Base-by-base conservation (phyloP, 352 stramenopile genomes). In the Peronosclerospora sorghi region DNA sequence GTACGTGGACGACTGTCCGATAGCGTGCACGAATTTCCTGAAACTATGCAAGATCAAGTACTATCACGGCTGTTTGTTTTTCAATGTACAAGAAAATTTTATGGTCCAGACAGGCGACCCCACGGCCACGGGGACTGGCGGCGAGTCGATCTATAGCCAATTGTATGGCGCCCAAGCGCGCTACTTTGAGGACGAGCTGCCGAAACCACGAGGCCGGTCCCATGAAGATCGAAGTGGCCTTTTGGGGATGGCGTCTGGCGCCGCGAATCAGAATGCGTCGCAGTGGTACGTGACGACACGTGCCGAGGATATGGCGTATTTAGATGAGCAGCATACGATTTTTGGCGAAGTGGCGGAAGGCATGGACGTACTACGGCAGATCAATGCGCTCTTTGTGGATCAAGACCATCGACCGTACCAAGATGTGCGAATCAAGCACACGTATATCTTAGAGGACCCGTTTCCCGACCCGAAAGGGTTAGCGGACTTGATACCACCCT, bases 211-310 rank as follows among this genome's bases (percentile, higher is more conserved):
- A 2, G 42, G 69, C 8, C 50, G 75, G 8, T 59, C 67, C 8
- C 75, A 69, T 36, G 68, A 79, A 52, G 59, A 78, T 51, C 62
- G 59, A 15, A 76, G 70, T 5, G 77, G 77, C 7, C 24, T 87
- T 7, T 20, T 96, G 18, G 83, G 74, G 9, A 94, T 97, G 71
- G 87, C 86, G 17, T 92, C 81, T 15, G 62, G 59, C n/a, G 74
- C 60, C 8, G 66, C 70, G 15, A 82, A 87, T 52, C 77, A 73
- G 32, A 89, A 86, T 54, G 72, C 54, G 50, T 94, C 51, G 86
- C 95, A 99, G 62, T 98, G 99, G 54, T 95, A 98, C 56, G 95
- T 99, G 57, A 98, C 96, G 17, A 86, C 96, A 32, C 66, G 78
- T 32, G 59, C 55, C 32, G 72, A 96, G 21, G 77, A 96, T 54